phyloP scores from a whole-genome alignment of 78 protist genomes.

The Dictyostelium brefeldianum region DNA sequence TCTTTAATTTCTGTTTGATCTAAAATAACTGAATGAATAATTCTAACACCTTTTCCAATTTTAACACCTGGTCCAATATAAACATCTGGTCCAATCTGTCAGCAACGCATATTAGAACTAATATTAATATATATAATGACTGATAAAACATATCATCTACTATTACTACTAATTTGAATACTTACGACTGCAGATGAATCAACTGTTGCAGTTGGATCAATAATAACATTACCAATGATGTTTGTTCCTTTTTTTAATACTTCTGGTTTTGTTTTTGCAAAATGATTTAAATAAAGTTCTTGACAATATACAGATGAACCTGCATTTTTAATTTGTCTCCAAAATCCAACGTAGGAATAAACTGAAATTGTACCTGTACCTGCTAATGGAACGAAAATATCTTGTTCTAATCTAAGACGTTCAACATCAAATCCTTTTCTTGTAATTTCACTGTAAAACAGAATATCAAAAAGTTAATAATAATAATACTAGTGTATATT shows the following conservation, averaged over 20 bases:
- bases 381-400: constrained; percentile 77
- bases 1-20: constrained; percentile 75
- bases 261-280: constrained; percentile 65
- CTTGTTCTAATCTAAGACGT: constrained; percentile 69
- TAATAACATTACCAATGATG: constrained; percentile 78
- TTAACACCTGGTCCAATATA: constrained; percentile 83
- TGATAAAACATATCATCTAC: too few relatives aligned
- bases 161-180: not conserved
- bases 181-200: constrained; percentile 74
- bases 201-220: constrained; percentile 78
- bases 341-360: constrained; percentile 59
- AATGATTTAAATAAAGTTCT: constrained; percentile 72
- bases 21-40: constrained; percentile 78
- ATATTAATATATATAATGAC: not conserved
- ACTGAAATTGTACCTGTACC: constrained; percentile 49
- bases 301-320: constrained; percentile 78
- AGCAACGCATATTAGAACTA: not conserved
- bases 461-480: not conserved
- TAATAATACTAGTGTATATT: too few relatives aligned
- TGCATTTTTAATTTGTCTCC: constrained; percentile 80
- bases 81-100: constrained; percentile 79
- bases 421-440: constrained; percentile 53
- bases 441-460: constrained; percentile 31
- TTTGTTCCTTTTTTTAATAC: constrained; percentile 27
- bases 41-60: constrained; percentile 86